A percentile compares a stretch with the other conserved stretches of the same genome.
These are phyloP conservation scores for Rhynchosporium secalis DNA, from an alignment of 2,329 filamentous ascomycete genomes.

Conservation along the genomic window DNA sequence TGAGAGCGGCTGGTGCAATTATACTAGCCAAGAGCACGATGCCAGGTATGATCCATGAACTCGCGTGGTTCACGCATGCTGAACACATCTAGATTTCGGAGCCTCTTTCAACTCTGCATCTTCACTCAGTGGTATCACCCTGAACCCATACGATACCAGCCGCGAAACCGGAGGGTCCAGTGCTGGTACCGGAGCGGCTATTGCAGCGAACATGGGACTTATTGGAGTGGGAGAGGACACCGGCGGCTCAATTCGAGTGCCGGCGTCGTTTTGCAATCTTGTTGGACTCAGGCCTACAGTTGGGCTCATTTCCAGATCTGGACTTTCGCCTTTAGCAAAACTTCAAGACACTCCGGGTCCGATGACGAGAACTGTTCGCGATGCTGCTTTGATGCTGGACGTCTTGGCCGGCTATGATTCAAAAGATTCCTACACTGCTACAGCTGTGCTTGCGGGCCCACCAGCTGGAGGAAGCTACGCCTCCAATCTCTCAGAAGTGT, in stretches of 20 bases:
- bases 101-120: slow-evolving; percentile 25
- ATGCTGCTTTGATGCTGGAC: slow-evolving; percentile 39
- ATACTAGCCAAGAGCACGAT: slow-evolving; percentile 30
- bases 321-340: slow-evolving; percentile 37
- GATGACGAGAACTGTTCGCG: slow-evolving; percentile 37
- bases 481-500: slow-evolving; percentile 26
- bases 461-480: slow-evolving; percentile 38
- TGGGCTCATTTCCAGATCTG: slow-evolving; percentile 29
- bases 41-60: slow-evolving; percentile 18
- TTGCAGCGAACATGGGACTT: slow-evolving; percentile 42
- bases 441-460: slow-evolving; percentile 30
- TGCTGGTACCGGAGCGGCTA: slow-evolving; percentile 48
- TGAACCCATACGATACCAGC: slow-evolving; percentile 24
- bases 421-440: slow-evolving; percentile 35
- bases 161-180: slow-evolving; percentile 48
- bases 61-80: slow-evolving; percentile 9
- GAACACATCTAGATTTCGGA: slow-evolving; percentile 20
- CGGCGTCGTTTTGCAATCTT: slow-evolving; percentile 28
- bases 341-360: slow-evolving; percentile 39
- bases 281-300: slow-evolving; percentile 28
- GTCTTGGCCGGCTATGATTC: slow-evolving; percentile 37
- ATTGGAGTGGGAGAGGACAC: slow-evolving; percentile 39
- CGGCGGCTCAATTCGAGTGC: slow-evolving; percentile 26
- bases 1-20: slow-evolving; percentile 29
- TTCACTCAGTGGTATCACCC: slow-evolving; percentile 23